A percentile compares a stretch with the other conserved stretches of the same genome.
Conservation (phyloP, 225 moss, liverwort and hornwort species). For the Polytrichum commune region DNA sequence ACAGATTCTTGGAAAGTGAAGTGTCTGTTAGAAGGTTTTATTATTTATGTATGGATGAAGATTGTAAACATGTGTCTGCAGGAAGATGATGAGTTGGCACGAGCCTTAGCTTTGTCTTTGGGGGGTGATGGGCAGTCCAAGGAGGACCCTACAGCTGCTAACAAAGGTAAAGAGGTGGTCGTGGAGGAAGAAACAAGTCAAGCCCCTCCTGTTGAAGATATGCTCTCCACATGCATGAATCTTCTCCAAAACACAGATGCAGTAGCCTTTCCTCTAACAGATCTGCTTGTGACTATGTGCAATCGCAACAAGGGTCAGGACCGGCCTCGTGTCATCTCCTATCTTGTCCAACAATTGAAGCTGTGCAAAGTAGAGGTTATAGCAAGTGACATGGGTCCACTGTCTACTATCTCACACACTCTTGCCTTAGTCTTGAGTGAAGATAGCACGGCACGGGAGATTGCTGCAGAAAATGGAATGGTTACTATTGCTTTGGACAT, state of each 20-base stretch:
- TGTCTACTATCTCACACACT: slow-evolving; percentile 86
- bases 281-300: slow-evolving; percentile 90
- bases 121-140: slow-evolving; percentile 66
- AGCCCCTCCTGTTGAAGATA: slow-evolving; percentile 76
- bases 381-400: slow-evolving; percentile 39
- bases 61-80: slow-evolving; percentile 8
- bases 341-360: slow-evolving; percentile 80
- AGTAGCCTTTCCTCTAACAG: slow-evolving; percentile 84
- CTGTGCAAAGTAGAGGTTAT: slow-evolving; percentile 66
- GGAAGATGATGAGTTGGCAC: slow-evolving; percentile 97
- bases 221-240: slow-evolving; percentile 89
- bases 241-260: slow-evolving; percentile 82
- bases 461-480: slow-evolving; percentile 74
- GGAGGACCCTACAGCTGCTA: slow-evolving; percentile 47
- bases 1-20: no score
- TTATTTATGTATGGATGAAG: background rate
- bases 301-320: slow-evolving; percentile 92
- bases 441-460: slow-evolving; percentile 81
- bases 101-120: slow-evolving; percentile 80
- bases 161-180: slow-evolving; percentile 59
- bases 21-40: no score
- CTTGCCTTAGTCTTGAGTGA: slow-evolving; percentile 89
- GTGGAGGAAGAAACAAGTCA: slow-evolving; percentile 58
- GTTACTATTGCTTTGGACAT: slow-evolving; percentile 62
- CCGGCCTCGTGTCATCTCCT: slow-evolving; percentile 72